Conservation (phyloP, 1,284 basidiomycete species). For the Cryptococcus sp. region DNA sequence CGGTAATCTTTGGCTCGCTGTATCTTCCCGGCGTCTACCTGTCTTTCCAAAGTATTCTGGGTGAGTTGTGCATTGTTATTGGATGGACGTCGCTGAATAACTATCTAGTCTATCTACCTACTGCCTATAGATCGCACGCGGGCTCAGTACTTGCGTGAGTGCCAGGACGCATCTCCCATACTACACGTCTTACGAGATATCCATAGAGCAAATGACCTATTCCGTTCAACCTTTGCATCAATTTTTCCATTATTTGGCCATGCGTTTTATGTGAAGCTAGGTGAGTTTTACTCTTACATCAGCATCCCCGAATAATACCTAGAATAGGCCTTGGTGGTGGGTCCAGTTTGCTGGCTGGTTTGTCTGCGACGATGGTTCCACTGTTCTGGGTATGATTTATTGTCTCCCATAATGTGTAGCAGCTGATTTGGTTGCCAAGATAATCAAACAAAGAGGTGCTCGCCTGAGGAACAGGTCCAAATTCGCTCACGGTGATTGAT, state of each 20-base stretch:
- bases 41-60: conserved; percentile 13
- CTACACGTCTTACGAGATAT: conserved; percentile 15
- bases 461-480: no score
- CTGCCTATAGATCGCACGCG: background rate
- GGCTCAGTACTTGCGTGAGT: background rate
- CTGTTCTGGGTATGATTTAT: no score
- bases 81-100: no score
- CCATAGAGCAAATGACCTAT: conserved; percentile 12
- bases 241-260: conserved; percentile 20
- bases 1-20: conserved; percentile 15
- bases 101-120: background rate
- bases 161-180: background rate
- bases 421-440: no score
- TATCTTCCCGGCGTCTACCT: conserved; percentile 17
- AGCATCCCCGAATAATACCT: no score
- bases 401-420: no score
- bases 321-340: no score
- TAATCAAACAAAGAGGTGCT: no score
- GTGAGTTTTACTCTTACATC: background rate
- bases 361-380: no score
- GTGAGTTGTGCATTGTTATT: conserved; percentile 1
- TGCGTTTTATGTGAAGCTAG: conserved; percentile 21
- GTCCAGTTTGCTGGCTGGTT: no score
- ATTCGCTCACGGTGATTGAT: no score
- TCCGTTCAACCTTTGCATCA: conserved; percentile 11